Evolutionary conservation across 2,329 filamentous ascomycete species (phyloP), one percentile per base, ranked within the genome.

Genomic region (Fonsecaea monophora): DNA sequence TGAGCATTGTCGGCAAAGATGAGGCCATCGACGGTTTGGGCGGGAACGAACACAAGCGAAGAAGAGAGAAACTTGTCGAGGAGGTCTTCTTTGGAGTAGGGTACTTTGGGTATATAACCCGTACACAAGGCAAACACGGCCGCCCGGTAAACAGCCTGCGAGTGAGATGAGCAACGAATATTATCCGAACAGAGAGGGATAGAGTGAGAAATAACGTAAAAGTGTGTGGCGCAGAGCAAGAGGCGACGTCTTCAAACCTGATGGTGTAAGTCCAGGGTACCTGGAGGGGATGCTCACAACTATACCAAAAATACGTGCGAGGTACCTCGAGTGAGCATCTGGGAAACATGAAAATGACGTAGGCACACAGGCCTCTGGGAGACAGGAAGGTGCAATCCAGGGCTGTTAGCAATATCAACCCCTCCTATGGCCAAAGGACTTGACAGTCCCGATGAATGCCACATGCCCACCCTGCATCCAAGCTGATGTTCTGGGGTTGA

Each of bases 341-440:
- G 40, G 18, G 10, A 25, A 21, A 35, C 37, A 53, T 60, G 53
- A 60, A 60, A 45, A 60, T 53, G 58, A 60, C 58, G 58, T 60
- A 53, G 58, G 15, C 13, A n/a, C n/a, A 60, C 25, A 32, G 30
- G 58, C 32, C 58, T 60, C 58, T 40, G 15, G 15, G 53, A 18
- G 13, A n/a, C 32, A 60, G 21, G 58, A 21, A 53, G 15, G 15
- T 53, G 58, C 13, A 37, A 34, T 25, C 58, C 12, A 37, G 12
- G 32, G 53, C 34, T 30, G 45, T 35, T 25, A 37, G 21, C 34
- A 61, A 35, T n/a, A 25, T 54, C 25, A 15, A 42, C 42, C 59
- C 25, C 34, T n/a, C 34, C 42, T 34, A 53, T 3, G n/a, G 18
- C 32, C 15, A 38, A 8, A 35, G 59, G 32, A 32, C 58, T 30